phyloP scores from a whole-genome alignment of 768 basidiomycete genomes.

The Tremella yokohamensis region DNA sequence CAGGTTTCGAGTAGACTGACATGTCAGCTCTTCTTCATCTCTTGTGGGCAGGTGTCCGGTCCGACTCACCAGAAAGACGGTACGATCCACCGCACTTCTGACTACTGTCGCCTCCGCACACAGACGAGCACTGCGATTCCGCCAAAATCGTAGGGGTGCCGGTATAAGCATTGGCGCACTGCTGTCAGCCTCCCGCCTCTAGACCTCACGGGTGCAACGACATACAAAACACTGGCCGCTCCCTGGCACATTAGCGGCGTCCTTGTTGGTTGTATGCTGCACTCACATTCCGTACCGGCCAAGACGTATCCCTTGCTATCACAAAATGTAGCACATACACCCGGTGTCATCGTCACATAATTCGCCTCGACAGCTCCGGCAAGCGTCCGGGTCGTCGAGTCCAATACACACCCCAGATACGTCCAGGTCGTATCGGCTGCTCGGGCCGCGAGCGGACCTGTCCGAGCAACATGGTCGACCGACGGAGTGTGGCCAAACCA shows the following conservation, averaged over 20 bases:
- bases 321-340: slow-evolving; percentile 28
- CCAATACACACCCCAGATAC: slow-evolving; percentile 2
- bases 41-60: neutral
- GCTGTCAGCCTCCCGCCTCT: slow-evolving; percentile 1
- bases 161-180: neutral
- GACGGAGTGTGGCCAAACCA: no score
- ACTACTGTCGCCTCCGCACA: slow-evolving; percentile 18
- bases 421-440: slow-evolving; percentile 2
- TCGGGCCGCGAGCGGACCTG: neutral
- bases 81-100: slow-evolving; percentile 20
- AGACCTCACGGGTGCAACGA: neutral
- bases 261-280: neutral
- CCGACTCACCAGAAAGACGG: slow-evolving; percentile 6
- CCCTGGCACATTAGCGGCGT: slow-evolving; percentile 8
- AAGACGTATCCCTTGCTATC: slow-evolving; percentile 20
- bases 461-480: no score
- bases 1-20: slow-evolving; percentile 6
- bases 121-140: slow-evolving; percentile 9
- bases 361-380: neutral
- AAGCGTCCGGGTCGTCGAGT: neutral
- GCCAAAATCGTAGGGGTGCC: neutral
- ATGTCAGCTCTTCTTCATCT: neutral
- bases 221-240: slow-evolving; percentile 29
- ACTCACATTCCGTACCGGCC: slow-evolving; percentile 37
- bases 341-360: slow-evolving; percentile 18